Base-by-base conservation (phyloP, 2,329 filamentous ascomycete genomes). In the Monosporascus sp. region DNA sequence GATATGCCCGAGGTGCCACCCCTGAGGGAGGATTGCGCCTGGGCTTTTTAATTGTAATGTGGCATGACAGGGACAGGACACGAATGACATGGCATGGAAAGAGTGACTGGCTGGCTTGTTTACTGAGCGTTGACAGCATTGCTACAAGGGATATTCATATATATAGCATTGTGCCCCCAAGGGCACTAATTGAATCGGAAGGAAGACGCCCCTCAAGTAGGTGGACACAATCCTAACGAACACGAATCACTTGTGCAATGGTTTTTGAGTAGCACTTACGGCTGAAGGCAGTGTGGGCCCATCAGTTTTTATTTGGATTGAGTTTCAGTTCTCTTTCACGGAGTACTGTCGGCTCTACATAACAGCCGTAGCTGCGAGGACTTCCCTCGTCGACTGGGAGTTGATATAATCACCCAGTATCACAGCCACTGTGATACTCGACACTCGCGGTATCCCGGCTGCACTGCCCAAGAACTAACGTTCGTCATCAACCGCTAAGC, bases 1-100 rank as follows among this genome's bases (percentile, higher is more conserved):
- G 87, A 86, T 7, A 87, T 96, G 73, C 92, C 92, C 0, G 79
- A 87, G 61, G 73, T 91, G 46, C 90, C 92, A 20, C 92, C 92
- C 0, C 86, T 85, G 70, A 78, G 84, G 56, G 90, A 93, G 64
- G 93, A 85, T 77, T 85, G 84, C 59, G 71, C 74, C 27, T 93
- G 87, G 81, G 83, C 90, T 65, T 85, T 93, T 63, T 92, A 69
- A 74, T 49, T 44, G 31, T 40, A 7, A 41, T 34, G 14, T 27
- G n/a, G 24, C 38, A 20, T 41, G 7, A 19, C 38, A 49, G 37
- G 24, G 31, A 24, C 26, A 31, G 20, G 41, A 52, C 34, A 54
- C 51, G 24, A 22, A 49, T 52, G 37, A 47, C 52, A 47, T 62
- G 46, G 50, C 31, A 51, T 31, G 38, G 40, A 7, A 43, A 49